Conservation (phyloP, 2,329 filamentous ascomycete genomes). For the Fusarium continuum region DNA sequence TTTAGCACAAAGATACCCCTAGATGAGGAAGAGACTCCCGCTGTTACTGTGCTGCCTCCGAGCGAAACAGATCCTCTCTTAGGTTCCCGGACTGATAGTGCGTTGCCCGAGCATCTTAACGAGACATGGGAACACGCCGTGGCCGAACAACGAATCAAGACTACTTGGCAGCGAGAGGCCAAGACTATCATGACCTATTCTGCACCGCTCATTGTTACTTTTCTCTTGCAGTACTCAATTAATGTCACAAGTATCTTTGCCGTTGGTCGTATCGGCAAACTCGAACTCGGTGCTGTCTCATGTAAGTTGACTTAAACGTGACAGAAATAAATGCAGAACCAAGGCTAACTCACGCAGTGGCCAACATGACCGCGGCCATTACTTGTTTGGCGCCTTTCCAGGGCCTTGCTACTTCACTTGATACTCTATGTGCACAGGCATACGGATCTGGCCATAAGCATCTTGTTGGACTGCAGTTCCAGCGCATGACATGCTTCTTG, state of each 20-base stretch:
- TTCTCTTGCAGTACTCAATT: slow-evolving; percentile 83
- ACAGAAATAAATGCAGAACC: not conserved
- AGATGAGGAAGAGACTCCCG: slow-evolving; percentile 51
- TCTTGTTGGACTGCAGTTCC: slow-evolving; percentile 83
- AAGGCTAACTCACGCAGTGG: slow-evolving; percentile 45
- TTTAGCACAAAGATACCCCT: slow-evolving; percentile 65
- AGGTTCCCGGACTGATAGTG: slow-evolving; percentile 49
- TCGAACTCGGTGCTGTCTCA: slow-evolving; percentile 59
- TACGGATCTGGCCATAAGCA: slow-evolving; percentile 92
- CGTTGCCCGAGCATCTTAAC: slow-evolving; percentile 66
- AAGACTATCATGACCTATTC: slow-evolving; percentile 81
- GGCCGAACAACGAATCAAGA: slow-evolving; percentile 80
- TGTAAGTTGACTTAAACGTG: slow-evolving; percentile 42
- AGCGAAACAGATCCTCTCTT: slow-evolving; percentile 56
- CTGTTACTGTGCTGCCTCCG: slow-evolving; percentile 48
- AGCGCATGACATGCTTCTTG: slow-evolving; percentile 83
- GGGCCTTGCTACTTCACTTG: slow-evolving; percentile 87
- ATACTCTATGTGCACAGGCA: slow-evolving; percentile 92
- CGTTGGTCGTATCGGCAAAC: slow-evolving; percentile 77
- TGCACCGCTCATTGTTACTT: slow-evolving; percentile 73
- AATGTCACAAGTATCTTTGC: slow-evolving; percentile 85
- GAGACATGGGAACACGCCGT: slow-evolving; percentile 89
- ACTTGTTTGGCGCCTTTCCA: slow-evolving; percentile 81
- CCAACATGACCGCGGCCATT: slow-evolving; percentile 82
- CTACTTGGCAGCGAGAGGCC: slow-evolving; percentile 89